Percentiles rank a stretch among this genome's conserved stretches.
These are phyloP conservation scores for Paecilomyces sp. DNA, from an alignment of 2,329 filamentous ascomycete species.

Conservation along the genomic window DNA sequence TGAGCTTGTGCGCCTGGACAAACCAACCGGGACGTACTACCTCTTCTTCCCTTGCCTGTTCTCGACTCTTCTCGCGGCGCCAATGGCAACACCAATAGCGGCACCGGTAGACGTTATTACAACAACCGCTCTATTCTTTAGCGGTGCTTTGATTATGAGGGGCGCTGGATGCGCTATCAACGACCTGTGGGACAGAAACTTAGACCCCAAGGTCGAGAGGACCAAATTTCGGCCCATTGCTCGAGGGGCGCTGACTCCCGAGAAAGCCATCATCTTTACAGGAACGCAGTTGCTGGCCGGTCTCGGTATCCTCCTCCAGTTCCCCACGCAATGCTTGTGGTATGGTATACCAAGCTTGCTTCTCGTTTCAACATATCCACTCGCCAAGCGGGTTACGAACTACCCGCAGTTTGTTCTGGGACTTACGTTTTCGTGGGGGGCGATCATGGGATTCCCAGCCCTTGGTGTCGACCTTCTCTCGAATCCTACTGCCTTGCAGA, in stretches of 20 bases:
- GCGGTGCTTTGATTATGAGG: slow-evolving; percentile 43
- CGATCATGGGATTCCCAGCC: slow-evolving; percentile 42
- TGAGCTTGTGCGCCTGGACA: slow-evolving; percentile 41
- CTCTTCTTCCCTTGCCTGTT: slow-evolving; percentile 48
- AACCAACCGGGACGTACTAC: slow-evolving; percentile 45
- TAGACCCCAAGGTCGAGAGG: slow-evolving; percentile 47
- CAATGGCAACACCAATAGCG: slow-evolving; percentile 24
- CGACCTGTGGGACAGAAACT: slow-evolving; percentile 48
- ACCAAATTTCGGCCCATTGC: slow-evolving; percentile 47
- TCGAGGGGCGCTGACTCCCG: slow-evolving; percentile 42
- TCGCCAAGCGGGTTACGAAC: slow-evolving; percentile 47
- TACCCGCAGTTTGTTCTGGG: slow-evolving; percentile 48
- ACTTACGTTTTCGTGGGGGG: slow-evolving; percentile 45
- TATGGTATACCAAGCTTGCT: slow-evolving; percentile 38
- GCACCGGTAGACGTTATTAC: slow-evolving; percentile 29
- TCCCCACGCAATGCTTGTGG: slow-evolving; percentile 35
- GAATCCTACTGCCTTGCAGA: slow-evolving; percentile 26
- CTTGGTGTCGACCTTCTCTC: slow-evolving; percentile 39
- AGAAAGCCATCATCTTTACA: slow-evolving; percentile 38
- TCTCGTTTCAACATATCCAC: slow-evolving; percentile 42
- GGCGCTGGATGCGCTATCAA: slow-evolving; percentile 50
- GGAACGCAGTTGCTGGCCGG: slow-evolving; percentile 35
- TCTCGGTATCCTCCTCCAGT: slow-evolving; percentile 36
- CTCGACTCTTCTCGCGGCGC: slow-evolving; percentile 39
- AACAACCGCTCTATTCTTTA: slow-evolving; percentile 33